A percentile compares a stretch with the other conserved stretches of the same genome.
Conservation (phyloP, 495 filamentous ascomycete species). For the Hyaloscypha finlandica region DNA sequence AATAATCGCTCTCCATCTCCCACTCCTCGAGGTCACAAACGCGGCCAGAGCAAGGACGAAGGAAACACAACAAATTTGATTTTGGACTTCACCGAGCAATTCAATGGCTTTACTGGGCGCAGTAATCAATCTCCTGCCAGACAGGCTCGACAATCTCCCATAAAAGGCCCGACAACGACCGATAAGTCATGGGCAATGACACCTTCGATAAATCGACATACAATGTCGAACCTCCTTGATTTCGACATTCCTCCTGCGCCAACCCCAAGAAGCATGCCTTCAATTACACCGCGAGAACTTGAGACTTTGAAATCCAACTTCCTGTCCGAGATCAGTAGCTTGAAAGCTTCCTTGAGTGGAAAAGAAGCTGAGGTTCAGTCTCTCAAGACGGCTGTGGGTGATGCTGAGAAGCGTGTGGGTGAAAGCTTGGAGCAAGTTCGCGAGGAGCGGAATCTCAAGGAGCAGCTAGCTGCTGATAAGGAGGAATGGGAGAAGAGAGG, state of each 20-base stretch:
- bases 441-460: constrained; percentile 68
- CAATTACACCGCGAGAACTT: constrained; percentile 87
- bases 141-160: constrained; percentile 40
- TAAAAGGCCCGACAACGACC: constrained; percentile 34
- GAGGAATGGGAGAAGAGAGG: constrained; percentile 81
- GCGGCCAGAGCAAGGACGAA: constrained; percentile 38
- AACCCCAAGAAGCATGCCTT: constrained; percentile 88
- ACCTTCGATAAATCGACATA: constrained; percentile 28
- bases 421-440: constrained; percentile 79
- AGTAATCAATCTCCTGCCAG: constrained; percentile 22
- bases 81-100: constrained; percentile 85
- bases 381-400: constrained; percentile 80
- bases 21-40: constrained; percentile 37
- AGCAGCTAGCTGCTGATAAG: constrained; percentile 73
- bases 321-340: constrained; percentile 83
- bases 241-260: constrained; percentile 89
- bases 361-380: constrained; percentile 86
- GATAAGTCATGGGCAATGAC: constrained; percentile 27
- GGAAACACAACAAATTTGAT: constrained; percentile 67
- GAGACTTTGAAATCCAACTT: constrained; percentile 89
- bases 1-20: constrained; percentile 26
- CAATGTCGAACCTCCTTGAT: constrained; percentile 70
- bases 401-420: constrained; percentile 90
- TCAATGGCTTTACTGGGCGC: constrained; percentile 51
- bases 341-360: constrained; percentile 85